phyloP scores from a whole-genome alignment of 2,329 filamentous ascomycete species.

The Corynespora cassiicola region DNA sequence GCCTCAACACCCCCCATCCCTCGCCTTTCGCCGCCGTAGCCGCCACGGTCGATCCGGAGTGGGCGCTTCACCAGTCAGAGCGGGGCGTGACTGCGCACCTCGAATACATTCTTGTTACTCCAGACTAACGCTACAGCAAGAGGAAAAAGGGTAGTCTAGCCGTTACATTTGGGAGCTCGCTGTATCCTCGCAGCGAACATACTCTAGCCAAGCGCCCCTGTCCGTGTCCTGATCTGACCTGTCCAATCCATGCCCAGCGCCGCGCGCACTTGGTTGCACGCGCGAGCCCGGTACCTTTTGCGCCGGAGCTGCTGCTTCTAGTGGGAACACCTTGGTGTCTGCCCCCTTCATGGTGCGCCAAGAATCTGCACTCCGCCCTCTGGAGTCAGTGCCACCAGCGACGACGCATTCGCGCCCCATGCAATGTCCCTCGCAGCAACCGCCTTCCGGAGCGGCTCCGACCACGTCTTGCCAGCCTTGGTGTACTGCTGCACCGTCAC shows the following conservation, averaged over 20 bases:
- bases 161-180: slow-evolving; percentile 29
- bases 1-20: slow-evolving; percentile 2
- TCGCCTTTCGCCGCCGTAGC: slow-evolving; percentile 6
- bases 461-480: slow-evolving; percentile 88
- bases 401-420: slow-evolving; percentile 80
- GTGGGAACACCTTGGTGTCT: slow-evolving; percentile 3
- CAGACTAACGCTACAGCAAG: no score
- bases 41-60: no score
- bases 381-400: slow-evolving; percentile 74
- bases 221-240: slow-evolving; percentile 4
- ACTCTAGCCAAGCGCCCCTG: slow-evolving; percentile 6
- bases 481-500: slow-evolving; percentile 88
- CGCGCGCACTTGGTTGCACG: no score
- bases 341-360: slow-evolving; percentile 41
- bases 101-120: slow-evolving; percentile 14
- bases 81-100: slow-evolving; percentile 13
- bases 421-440: slow-evolving; percentile 74
- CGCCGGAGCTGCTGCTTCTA: no score
- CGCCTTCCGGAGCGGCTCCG: slow-evolving; percentile 79
- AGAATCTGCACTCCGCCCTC: slow-evolving; percentile 80
- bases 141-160: slow-evolving; percentile 15
- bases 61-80: slow-evolving; percentile 12
- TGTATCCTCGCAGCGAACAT: slow-evolving; percentile 9
- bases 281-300: no score
- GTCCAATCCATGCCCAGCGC: no score